Base-by-base conservation (phyloP, 306 rosid species). In the Gastrolobium bilobum region DNA sequence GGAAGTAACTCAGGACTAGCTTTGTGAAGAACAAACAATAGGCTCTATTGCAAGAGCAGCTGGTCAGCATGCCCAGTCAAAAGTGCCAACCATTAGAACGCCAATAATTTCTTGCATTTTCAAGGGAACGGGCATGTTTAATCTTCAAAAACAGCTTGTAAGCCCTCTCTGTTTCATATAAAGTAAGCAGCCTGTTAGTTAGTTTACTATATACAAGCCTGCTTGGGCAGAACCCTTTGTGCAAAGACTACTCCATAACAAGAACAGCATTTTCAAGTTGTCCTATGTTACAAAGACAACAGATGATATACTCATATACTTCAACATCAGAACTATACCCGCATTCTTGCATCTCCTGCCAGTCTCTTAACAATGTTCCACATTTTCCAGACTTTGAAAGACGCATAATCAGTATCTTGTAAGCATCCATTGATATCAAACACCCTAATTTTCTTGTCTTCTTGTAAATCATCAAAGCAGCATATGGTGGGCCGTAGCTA, bases 401-500 rank as follows among this genome's bases (percentile, higher is more conserved):
- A 26, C 95, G 89, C 94, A 89, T 89, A 6, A 94, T 92, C 84
- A 94, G 71, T 70, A 91, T 78, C 88, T 94, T 94, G 72, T 87
- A 91, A 56, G 97, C 92, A 81, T 83, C 84, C 75, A 82, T 30
- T 0, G 97, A 94, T 78, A 94, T 67, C 75, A 20, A 57, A 77
- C 94, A 86, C 69, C 92, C 97, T 6, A 63, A 79, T 73, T 84
- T 91, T 79, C 90, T 91, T 51, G 91, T 79, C 86, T 88, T 94
- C 89, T 81, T 79, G 84, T 92, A 89, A 65, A 92, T 81, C 86
- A 87, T 71, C 91, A 92, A 73, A 53, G 93, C 97, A 53, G 99
- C 99, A 75, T 84, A 84, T 0, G 99, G 97, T 10, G 99, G 99
- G 77, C 99, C 99, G 66, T 85, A n/a, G n/a, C n/a, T n/a, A n/a